Evolutionary conservation across 2,329 filamentous ascomycete genomes (phyloP).

Genomic region (Scopulariopsis brevicaulis): DNA sequence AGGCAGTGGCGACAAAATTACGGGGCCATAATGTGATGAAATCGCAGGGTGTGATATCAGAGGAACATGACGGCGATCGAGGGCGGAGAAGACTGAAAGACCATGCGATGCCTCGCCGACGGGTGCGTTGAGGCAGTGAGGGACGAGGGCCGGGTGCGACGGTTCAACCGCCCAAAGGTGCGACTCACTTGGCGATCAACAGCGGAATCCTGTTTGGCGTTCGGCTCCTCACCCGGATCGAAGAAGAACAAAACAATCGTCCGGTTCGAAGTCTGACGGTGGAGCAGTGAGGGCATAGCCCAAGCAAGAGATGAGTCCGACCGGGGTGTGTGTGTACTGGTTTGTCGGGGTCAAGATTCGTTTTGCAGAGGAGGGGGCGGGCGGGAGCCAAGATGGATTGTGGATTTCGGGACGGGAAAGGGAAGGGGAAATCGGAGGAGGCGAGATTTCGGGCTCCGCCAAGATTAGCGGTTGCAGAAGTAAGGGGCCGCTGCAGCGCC

Average conservation of each 20-base stretch:
- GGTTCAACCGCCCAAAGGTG: neutral
- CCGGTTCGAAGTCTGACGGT: neutral
- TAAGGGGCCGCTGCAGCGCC: constrained; percentile 1
- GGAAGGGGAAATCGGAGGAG: neutral
- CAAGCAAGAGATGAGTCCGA: neutral
- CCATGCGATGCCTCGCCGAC: no score
- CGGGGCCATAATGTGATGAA: neutral
- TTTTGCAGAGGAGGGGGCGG: no score
- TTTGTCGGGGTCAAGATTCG: neutral
- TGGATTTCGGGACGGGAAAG: neutral
- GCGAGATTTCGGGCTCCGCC: neutral
- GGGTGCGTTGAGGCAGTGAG: neutral
- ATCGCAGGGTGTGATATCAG: neutral
- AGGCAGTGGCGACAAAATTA: neutral
- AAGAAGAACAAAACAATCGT: neutral
- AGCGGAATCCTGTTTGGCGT: neutral
- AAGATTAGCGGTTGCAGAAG: constrained; percentile 4
- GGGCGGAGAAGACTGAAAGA: neutral
- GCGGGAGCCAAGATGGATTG: neutral
- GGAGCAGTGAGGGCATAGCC: neutral
- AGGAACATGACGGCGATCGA: neutral
- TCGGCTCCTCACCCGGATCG: neutral
- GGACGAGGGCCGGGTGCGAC: neutral
- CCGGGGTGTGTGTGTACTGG: neutral
- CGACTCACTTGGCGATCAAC: constrained; percentile 5